Conservation (phyloP, 164 flowering plant genomes). For the Akebia trifoliata region DNA sequence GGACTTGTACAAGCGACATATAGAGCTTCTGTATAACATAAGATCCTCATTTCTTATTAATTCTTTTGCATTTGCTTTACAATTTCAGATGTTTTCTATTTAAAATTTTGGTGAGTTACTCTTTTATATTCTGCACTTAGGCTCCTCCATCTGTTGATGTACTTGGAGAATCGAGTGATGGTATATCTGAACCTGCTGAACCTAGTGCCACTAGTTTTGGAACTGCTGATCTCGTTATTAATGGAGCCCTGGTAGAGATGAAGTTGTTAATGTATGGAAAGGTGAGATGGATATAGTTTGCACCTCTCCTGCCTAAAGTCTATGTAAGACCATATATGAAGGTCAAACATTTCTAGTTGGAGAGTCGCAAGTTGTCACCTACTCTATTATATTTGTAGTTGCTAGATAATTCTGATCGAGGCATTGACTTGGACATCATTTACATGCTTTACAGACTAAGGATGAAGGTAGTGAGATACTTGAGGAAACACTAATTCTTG, state of each 20-base stretch:
- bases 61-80: not conserved
- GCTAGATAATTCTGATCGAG: not conserved
- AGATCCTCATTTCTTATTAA: not conserved
- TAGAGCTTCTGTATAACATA: slow-evolving; percentile 72
- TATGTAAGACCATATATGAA: not conserved
- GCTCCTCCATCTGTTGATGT: slow-evolving; percentile 62
- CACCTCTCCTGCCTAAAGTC: not conserved
- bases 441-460: slow-evolving; percentile 38
- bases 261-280: slow-evolving; percentile 77
- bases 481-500: slow-evolving; percentile 66
- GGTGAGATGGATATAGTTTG: slow-evolving; percentile 32
- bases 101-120: slow-evolving; percentile 2
- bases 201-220: slow-evolving; percentile 29
- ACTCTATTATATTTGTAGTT: too few relatives aligned
- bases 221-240: slow-evolving; percentile 77
- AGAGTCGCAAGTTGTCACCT: too few relatives aligned
- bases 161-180: slow-evolving; percentile 42
- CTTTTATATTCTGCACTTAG: slow-evolving; percentile 30
- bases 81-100: not conserved
- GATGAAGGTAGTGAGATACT: slow-evolving; percentile 29
- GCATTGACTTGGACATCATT: not conserved
- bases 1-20: slow-evolving; percentile 81
- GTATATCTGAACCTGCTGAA: slow-evolving; percentile 25
- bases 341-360: not conserved
- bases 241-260: slow-evolving; percentile 74